Percentiles rank a stretch among this genome's conserved stretches.
Conservation (phyloP, 2,329 filamentous ascomycete genomes). For the Ascochyta fabae region DNA sequence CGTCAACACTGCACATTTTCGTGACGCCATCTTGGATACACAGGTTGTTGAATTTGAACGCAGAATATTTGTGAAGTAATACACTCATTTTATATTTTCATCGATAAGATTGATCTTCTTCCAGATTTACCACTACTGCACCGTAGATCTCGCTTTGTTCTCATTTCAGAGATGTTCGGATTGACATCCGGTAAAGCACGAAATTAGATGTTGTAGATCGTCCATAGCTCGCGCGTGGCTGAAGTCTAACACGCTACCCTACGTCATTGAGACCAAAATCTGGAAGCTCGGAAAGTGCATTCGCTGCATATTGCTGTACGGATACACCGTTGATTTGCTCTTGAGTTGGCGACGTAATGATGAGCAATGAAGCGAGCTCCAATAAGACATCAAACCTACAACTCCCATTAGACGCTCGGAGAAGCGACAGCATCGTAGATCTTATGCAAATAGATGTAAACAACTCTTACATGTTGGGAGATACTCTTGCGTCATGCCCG, state of each 20-base stretch:
- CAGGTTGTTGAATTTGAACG: not conserved
- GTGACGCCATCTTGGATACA: not conserved
- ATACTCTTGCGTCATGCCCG: too few species aligned
- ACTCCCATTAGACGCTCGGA: too few species aligned
- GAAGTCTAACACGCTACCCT: not conserved
- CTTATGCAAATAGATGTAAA: too few species aligned
- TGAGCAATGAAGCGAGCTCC: not conserved
- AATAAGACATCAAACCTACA: too few species aligned
- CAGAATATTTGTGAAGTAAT: not conserved
- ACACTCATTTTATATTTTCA: not conserved
- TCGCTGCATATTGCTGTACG: not conserved
- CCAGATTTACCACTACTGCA: not conserved
- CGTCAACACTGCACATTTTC: not conserved
- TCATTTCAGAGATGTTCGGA: not conserved
- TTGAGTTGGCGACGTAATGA: not conserved
- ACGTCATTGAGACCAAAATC: not conserved
- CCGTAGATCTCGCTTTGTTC: not conserved
- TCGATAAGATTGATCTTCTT: not conserved
- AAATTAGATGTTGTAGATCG: not conserved
- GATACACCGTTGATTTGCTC: not conserved
- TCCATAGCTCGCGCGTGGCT: not conserved
- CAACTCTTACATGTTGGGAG: too few species aligned
- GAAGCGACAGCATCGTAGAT: too few species aligned
- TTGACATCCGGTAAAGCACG: not conserved
- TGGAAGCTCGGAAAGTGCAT: not conserved